Evolutionary conservation across 345 rosid genomes (phyloP), one percentile per base, ranked within the genome.

Genomic region (Gossypium australe): DNA sequence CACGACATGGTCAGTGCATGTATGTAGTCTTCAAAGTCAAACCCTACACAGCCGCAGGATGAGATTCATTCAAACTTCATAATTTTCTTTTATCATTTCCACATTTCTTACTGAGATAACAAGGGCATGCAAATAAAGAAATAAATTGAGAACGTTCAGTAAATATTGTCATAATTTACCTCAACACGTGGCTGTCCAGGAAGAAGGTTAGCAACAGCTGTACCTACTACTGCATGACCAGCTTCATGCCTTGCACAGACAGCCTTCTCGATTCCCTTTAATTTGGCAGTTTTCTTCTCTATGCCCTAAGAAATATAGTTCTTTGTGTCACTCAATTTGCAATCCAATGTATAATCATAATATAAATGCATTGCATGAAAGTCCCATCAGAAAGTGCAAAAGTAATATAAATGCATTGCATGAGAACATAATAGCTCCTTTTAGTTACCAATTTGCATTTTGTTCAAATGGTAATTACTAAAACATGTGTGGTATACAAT

Each of bases 221-320:
- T 92, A 78, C 97, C 94, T 38, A 96, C 97, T n/a, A 96, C 89
- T 4, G 98, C 99, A 82, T 96, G 99, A 11, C 99, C 99, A 70
- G 94, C 97, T 87, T 96, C 98, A 79, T 96, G 98, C 43, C 92
- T 92, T 73, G 99, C 98, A 78, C 93, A 97, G 43, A 93, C 99
- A 73, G 90, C 97, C 84, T 87, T 96, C 86, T 93, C 98, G 66
- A 77, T 80, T 67, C 97, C 97, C 74, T 90, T 85, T 79, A 96
- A 80, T 84, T 90, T 93, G 80, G 91, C 87, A 59, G 93, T 86
- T 86, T 96, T 96, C 89, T 96, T 96, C 87, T 96, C 98, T 79
- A 95, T 93, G 64, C 98, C 99, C 98, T 93, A 79, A 2, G 44
- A 79, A 7, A 82, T 51, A 62, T 25, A 27, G 67, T 75, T 53